phyloP scores from a whole-genome alignment of 177 flowering plant species.

The Vitis hybrid region DNA sequence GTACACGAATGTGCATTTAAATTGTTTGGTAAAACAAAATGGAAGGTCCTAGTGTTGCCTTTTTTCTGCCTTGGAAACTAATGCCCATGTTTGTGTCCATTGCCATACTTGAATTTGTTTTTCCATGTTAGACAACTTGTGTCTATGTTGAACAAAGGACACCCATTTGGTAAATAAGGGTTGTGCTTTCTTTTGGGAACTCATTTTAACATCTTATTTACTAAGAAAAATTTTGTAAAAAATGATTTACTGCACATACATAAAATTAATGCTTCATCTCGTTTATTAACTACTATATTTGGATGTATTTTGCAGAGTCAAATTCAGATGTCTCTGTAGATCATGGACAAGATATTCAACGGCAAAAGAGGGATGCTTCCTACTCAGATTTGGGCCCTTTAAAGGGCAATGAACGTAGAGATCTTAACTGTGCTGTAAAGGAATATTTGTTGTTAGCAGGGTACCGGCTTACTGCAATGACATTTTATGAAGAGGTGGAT shows the following conservation, averaged over 20 bases:
- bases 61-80: neutral
- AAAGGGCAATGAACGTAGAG: conserved; percentile 79
- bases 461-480: conserved; percentile 95
- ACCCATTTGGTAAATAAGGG: too few species aligned
- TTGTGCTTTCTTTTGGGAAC: too few species aligned
- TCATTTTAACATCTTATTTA: too few species aligned
- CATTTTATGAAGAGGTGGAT: conserved; percentile 94
- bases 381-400: conserved; percentile 87
- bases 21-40: too few species aligned
- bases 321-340: conserved; percentile 26
- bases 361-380: conserved; percentile 38
- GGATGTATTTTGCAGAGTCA: conserved; percentile 40
- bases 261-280: neutral
- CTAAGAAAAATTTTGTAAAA: too few species aligned
- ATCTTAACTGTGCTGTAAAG: conserved; percentile 96
- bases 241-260: too few species aligned
- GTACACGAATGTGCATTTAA: too few species aligned
- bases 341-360: conserved; percentile 34
- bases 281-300: neutral
- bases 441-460: conserved; percentile 94
- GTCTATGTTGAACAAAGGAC: too few species aligned
- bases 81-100: too few species aligned
- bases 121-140: too few species aligned
- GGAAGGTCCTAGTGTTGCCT: too few species aligned
- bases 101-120: too few species aligned